Conservation (phyloP, 1,284 basidiomycete genomes). For the Sporisorium graminicola region DNA sequence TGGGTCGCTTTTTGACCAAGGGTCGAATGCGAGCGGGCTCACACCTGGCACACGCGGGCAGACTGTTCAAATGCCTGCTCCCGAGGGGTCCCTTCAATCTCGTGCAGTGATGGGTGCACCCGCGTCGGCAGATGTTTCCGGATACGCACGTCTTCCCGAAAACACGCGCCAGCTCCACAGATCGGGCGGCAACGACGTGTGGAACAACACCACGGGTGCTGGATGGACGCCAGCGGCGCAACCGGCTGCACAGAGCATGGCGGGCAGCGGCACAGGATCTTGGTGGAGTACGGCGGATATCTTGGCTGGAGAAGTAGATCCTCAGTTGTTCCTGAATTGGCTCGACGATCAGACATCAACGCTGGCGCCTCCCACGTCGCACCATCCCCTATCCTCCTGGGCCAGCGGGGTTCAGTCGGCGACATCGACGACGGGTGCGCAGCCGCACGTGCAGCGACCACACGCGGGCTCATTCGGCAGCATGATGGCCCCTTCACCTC, state of each 20-base stretch:
- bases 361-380: conserved; percentile 39
- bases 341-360: conserved; percentile 50
- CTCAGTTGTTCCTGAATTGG: conserved; percentile 49
- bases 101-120: conserved; percentile 2
- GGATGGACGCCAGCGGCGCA: conserved; percentile 14
- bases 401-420: conserved; percentile 17
- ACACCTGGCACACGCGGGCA: background rate
- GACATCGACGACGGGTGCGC: background rate
- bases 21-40: background rate
- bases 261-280: conserved; percentile 29
- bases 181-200: background rate
- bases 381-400: conserved; percentile 45
- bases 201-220: conserved; percentile 2
- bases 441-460: conserved; percentile 6
- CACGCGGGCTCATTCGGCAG: conserved; percentile 19
- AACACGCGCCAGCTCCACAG: background rate
- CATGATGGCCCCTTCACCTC: conserved; percentile 9
- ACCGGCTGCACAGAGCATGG: conserved; percentile 11
- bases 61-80: background rate
- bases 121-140: conserved; percentile 1
- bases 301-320: conserved; percentile 49
- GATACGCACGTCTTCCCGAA: conserved; percentile 3
- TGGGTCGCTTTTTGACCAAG: background rate
- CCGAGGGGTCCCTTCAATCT: background rate
- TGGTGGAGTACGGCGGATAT: conserved; percentile 55